Evolutionary conservation across 2,329 filamentous ascomycete genomes (phyloP).

Genomic region (Fonsecaea erecta): DNA sequence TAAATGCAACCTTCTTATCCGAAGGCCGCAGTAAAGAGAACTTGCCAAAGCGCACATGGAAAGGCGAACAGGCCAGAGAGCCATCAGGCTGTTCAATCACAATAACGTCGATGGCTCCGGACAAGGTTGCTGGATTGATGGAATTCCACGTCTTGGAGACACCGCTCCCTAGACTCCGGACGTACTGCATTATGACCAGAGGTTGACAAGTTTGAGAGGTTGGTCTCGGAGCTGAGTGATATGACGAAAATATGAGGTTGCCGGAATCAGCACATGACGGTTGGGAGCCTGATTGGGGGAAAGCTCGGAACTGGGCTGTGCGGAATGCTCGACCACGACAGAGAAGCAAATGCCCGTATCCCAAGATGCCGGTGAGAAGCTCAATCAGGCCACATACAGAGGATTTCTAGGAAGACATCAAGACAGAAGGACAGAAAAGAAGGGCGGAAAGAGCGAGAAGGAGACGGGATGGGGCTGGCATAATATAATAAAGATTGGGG

Average conservation of each 20-base stretch:
- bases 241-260: not conserved
- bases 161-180: slow-evolving; percentile 89
- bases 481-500: slow-evolving; percentile 11
- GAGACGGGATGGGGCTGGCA: slow-evolving; percentile 4
- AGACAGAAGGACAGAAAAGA: not conserved
- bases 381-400: slow-evolving; percentile 4
- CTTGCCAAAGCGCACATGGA: slow-evolving; percentile 98
- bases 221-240: slow-evolving; percentile 1
- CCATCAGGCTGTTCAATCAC: slow-evolving; percentile 95
- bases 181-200: slow-evolving; percentile 80
- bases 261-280: slow-evolving; percentile 17
- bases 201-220: not conserved
- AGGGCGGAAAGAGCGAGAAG: not conserved
- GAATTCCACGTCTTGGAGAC: slow-evolving; percentile 99
- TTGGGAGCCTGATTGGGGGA: slow-evolving; percentile 21
- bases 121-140: slow-evolving; percentile 96
- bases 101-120: slow-evolving; percentile 97
- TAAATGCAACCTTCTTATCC: slow-evolving; percentile 99
- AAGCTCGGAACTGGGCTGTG: not conserved
- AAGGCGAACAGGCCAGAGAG: slow-evolving; percentile 85
- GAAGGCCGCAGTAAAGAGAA: slow-evolving; percentile 93
- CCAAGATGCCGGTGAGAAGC: not conserved
- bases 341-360: slow-evolving; percentile 6
- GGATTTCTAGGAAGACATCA: slow-evolving; percentile 2
- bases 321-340: slow-evolving; percentile 3